These are phyloP conservation scores for Mesembryanthemum crystallinum DNA, from an alignment of 148 eudicot genomes.

Conservation along the genomic window DNA sequence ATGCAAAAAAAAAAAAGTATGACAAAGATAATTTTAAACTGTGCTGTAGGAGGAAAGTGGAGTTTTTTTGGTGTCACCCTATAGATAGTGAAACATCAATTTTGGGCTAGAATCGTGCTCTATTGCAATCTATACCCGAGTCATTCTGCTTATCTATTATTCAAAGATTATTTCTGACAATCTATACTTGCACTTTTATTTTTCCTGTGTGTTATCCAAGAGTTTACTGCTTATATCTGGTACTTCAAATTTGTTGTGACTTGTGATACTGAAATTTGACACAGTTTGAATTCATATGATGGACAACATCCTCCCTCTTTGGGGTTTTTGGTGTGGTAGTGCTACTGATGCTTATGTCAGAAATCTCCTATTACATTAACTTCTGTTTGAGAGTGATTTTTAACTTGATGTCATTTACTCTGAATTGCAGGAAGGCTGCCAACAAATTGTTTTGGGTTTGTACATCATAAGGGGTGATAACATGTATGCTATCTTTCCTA, in stretches of 20 bases:
- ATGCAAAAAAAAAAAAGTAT: no score
- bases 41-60: neutral
- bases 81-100: neutral
- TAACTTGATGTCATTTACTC: constrained; percentile 10
- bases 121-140: neutral
- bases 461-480: constrained; percentile 96
- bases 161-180: neutral
- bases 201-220: neutral
- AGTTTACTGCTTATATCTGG: neutral
- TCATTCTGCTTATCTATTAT: neutral
- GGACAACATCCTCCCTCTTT: no score
- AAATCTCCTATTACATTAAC: neutral
- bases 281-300: no score
- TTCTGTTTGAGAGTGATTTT: neutral
- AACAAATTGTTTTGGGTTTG: constrained; percentile 86
- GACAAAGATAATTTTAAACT: neutral
- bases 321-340: no score
- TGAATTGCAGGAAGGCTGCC: constrained; percentile 84
- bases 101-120: neutral
- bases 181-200: neutral
- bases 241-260: neutral
- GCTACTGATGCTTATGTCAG: neutral
- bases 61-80: neutral
- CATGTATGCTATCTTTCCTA: constrained; percentile 53
- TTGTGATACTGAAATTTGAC: no score